A percentile compares a stretch with the other conserved stretches of the same genome.
Conservation (phyloP, 2,329 filamentous ascomycete species). For the Nemania sp. region DNA sequence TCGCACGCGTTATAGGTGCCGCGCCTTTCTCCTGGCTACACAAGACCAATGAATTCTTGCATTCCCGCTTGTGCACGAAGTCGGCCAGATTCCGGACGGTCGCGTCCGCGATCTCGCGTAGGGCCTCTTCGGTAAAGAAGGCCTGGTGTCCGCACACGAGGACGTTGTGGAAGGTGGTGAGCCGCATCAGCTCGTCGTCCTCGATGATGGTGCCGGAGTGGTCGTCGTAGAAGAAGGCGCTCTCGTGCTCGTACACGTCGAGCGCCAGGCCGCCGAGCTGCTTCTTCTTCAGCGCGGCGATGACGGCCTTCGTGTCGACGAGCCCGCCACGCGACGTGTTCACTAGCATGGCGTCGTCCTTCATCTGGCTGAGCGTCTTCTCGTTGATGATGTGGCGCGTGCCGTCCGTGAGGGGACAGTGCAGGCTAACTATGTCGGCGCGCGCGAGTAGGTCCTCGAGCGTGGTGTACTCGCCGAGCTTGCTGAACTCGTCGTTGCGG, state of each 20-base stretch:
- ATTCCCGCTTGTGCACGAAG: slow-evolving; percentile 49
- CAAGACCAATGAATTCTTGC: slow-evolving; percentile 44
- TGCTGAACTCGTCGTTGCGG: slow-evolving; percentile 60
- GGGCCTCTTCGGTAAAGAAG: slow-evolving; percentile 75
- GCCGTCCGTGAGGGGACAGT: slow-evolving; percentile 71
- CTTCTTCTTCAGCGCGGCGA: slow-evolving; percentile 70
- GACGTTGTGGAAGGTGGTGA: slow-evolving; percentile 77
- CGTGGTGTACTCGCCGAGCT: slow-evolving; percentile 64
- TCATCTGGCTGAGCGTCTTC: slow-evolving; percentile 65
- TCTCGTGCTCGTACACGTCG: slow-evolving; percentile 76
- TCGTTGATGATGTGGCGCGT: slow-evolving; percentile 72
- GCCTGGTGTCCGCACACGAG: slow-evolving; percentile 76
- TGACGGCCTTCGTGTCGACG: slow-evolving; percentile 70
- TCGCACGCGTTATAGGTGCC: slow-evolving; percentile 25
- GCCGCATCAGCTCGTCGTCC: slow-evolving; percentile 73
- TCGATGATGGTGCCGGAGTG: slow-evolving; percentile 74
- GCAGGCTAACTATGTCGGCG: slow-evolving; percentile 72
- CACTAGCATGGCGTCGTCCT: slow-evolving; percentile 70
- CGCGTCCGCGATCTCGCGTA: slow-evolving; percentile 71
- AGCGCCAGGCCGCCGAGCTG: slow-evolving; percentile 72
- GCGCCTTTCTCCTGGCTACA: slow-evolving; percentile 18
- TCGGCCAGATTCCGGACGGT: slow-evolving; percentile 69
- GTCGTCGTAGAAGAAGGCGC: slow-evolving; percentile 73
- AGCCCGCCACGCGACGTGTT: slow-evolving; percentile 77
- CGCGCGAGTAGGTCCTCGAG: slow-evolving; percentile 66